Conservation (phyloP, 2,329 filamentous ascomycete genomes). For the Pyrenochaeta sp. region DNA sequence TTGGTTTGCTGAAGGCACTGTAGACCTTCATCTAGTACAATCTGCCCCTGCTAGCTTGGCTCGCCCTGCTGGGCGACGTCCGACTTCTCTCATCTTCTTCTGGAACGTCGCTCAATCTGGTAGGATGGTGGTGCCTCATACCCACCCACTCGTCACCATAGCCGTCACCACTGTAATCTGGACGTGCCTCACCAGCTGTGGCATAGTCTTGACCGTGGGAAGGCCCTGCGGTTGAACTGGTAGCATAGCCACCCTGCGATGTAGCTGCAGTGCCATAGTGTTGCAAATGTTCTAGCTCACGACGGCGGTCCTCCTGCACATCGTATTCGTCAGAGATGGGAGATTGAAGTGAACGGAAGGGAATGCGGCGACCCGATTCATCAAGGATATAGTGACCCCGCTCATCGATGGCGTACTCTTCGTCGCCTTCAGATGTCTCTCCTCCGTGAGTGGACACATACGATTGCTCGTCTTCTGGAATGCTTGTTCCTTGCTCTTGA, state of each 20-base stretch:
- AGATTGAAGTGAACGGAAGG: conserved; percentile 42
- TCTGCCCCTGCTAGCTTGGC: conserved; percentile 42
- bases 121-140: conserved; percentile 51
- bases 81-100: conserved; percentile 51
- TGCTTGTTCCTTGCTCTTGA: conserved; percentile 25
- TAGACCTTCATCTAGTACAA: conserved; percentile 20
- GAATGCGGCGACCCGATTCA: conserved; percentile 44
- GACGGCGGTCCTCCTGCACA: conserved; percentile 59
- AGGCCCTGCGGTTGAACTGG: conserved; percentile 32
- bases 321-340: conserved; percentile 63
- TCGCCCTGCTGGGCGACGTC: conserved; percentile 48
- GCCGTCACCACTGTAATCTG: conserved; percentile 49
- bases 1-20: too few relatives aligned
- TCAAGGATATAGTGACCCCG: conserved; percentile 49
- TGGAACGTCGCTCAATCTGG: conserved; percentile 50
- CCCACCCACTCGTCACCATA: conserved; percentile 50
- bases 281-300: conserved; percentile 58
- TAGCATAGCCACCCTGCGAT: conserved; percentile 38
- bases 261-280: conserved; percentile 53
- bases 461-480: conserved; percentile 47
- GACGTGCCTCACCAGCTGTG: conserved; percentile 22
- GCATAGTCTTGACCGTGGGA: conserved; percentile 29
- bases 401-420: conserved; percentile 49
- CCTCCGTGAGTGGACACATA: conserved; percentile 47
- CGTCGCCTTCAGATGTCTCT: conserved; percentile 46